These are phyloP conservation scores for Nitzschia putrida DNA, from an alignment of 108 stramenopile species.

Conservation along the genomic window DNA sequence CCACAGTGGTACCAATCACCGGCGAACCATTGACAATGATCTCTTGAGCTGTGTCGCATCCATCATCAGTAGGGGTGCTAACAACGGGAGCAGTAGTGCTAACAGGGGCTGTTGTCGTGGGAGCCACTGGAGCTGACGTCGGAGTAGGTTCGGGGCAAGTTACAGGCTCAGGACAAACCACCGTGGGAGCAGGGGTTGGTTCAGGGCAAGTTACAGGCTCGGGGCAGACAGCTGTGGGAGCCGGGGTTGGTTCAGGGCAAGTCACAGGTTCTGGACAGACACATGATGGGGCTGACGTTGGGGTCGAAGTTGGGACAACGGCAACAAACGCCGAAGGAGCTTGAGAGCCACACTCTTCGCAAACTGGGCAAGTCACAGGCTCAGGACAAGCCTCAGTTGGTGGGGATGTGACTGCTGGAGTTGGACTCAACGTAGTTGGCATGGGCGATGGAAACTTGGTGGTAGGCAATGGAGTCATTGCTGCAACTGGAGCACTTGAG, in stretches of 20 bases:
- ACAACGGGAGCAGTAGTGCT: neutral
- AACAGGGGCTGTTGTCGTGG: neutral
- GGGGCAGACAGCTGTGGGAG: neutral
- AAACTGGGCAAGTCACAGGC: no score
- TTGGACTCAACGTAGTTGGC: no score
- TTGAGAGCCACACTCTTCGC: neutral
- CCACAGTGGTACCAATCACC: neutral
- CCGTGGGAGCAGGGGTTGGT: neutral
- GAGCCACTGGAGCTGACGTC: neutral
- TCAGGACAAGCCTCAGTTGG: no score
- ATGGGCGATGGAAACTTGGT: no score
- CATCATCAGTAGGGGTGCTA: neutral
- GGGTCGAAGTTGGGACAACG: no score
- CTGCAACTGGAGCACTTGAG: neutral
- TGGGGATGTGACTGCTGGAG: no score
- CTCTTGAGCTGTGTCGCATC: neutral
- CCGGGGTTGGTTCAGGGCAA: no score
- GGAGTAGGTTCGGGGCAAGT: neutral
- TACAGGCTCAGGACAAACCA: neutral
- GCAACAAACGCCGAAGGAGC: neutral
- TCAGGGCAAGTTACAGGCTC: neutral
- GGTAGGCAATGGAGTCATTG: no score
- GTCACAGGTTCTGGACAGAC: neutral
- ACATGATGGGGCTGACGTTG: no score
- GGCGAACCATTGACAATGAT: neutral